Base-by-base conservation (phyloP, 345 rosid species). In the Excoecaria agallocha region DNA sequence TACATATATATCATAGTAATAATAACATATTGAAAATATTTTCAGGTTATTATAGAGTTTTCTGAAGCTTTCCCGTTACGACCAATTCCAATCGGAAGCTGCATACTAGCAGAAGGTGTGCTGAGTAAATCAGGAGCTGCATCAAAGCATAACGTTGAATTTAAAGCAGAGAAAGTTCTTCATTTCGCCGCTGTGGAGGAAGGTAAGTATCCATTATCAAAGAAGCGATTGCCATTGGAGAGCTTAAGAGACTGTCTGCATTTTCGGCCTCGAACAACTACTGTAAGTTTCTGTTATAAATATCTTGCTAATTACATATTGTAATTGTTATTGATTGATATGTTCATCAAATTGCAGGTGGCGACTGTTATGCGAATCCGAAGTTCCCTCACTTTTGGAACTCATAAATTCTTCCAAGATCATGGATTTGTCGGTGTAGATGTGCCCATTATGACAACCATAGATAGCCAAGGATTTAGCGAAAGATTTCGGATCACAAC, bases 251-350 rank as follows among this genome's bases (percentile, higher is more conserved):
- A 86, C 58, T 86, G 22, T 74, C 56, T 93, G 59, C 98, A 94
- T 80, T 89, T 94, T 84, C 86, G 96, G 50, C 90, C 97, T 6
- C 91, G 98, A 22, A 91, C 98, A 41, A 89, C 95, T 38, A 92
- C 94, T 64, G 97, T 94, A 82, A 72, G 62, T 35, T 30, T 30
- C 30, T 30, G 30, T 30, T 30, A 30, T 30, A 30, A 30, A 30
- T 30, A 2, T 30, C 30, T 30, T 30, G 30, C 30, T 30, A 30
- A 30, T 30, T 30, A 30, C 2, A 16, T 30, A 3, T 61, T 15
- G 4, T 12, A 12, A 35, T 4, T 35, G 7, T 66, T 39, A 66
- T 68, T 65, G 11, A n/a, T 66, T 16, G 8, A 66, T 19, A 52
- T 73, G 51, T 50, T 77, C 58, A 69, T 25, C 13, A 60, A 51